Evolutionary conservation across 2,329 filamentous ascomycete species (phyloP).

Genomic region (Venturiaceae sp.): DNA sequence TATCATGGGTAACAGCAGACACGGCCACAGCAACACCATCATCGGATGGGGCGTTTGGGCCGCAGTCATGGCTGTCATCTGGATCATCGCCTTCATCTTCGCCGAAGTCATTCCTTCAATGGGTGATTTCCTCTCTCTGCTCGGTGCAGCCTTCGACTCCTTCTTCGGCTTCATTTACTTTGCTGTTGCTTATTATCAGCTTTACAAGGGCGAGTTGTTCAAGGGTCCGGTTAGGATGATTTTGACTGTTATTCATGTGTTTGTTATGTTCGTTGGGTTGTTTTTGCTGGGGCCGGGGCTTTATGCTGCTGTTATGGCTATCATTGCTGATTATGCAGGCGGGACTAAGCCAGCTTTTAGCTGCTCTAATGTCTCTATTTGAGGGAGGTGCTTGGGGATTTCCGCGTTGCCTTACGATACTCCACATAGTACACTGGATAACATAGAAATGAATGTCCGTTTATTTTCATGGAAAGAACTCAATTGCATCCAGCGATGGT

Average conservation of each 20-base stretch:
- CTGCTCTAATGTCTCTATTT: slow-evolving; percentile 40
- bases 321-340: slow-evolving; percentile 39
- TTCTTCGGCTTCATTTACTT: slow-evolving; percentile 45
- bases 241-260: slow-evolving; percentile 35
- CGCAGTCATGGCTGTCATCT: slow-evolving; percentile 31
- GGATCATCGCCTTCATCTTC: slow-evolving; percentile 36
- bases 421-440: not conserved
- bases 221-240: slow-evolving; percentile 22
- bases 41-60: slow-evolving; percentile 38
- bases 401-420: too few relatives aligned
- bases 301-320: slow-evolving; percentile 43
- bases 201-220: slow-evolving; percentile 33
- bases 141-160: slow-evolving; percentile 38
- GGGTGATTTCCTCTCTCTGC: slow-evolving; percentile 40
- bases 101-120: slow-evolving; percentile 39
- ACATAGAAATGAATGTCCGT: too few relatives aligned
- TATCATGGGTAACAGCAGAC: slow-evolving; percentile 32
- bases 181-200: slow-evolving; percentile 38
- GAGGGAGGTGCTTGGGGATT: slow-evolving; percentile 8
- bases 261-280: slow-evolving; percentile 36
- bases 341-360: slow-evolving; percentile 37
- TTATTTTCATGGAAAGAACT: too few relatives aligned
- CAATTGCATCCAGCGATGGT: too few relatives aligned
- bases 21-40: slow-evolving; percentile 37
- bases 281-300: slow-evolving; percentile 42